Evolutionary conservation across 2,329 filamentous ascomycete genomes (phyloP), one percentile per base, ranked within the genome.

Genomic region (Emergomyces pasteurianus): DNA sequence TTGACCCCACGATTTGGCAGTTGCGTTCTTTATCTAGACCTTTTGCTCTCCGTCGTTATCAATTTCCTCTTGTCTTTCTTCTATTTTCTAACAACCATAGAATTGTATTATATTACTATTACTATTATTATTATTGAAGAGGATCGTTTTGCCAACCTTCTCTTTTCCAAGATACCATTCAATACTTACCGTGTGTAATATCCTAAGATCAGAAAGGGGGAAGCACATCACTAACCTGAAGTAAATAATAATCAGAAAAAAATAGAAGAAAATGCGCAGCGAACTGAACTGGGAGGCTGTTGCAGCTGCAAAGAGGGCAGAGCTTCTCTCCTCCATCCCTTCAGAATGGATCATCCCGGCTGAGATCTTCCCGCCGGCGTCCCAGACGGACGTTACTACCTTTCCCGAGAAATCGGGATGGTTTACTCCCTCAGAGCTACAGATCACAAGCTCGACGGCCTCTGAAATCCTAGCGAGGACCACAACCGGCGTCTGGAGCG

Each of bases 221-320:
- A 52, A 8, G 6, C 10, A 49, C 12, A 54, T 14, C n/a, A 40
- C 21, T 16, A 40, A 21, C 34, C 3, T 9, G 14, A 47, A 23
- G 10, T 10, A 54, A 38, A 36, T 21, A 21, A 9, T 14, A n/a
- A 14, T 8, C 21, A 40, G 14, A 56, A 12, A 43, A 16, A 56
- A 9, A n/a, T 7, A 21, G 12, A 60, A 47, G 36, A 61, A 55
- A 58, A 58, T 56, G 42, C 28, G 40, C 28, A 43, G 56, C 16
- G 57, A 68, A 49, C 63, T 63, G 8, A 21, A 57, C 38, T 75
- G 74, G 60, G 58, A 70, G 12, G 60, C 65, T 23, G 71, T 77
- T 40, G 71, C 73, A 21, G 65, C 69, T 18, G 69, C 70, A 23
- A 78, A 78, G 65, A 74, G 75, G 61, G 67, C 67, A n/a, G 68